Conservation (phyloP, 148 eudicot genomes). For the Cornus controversa region DNA sequence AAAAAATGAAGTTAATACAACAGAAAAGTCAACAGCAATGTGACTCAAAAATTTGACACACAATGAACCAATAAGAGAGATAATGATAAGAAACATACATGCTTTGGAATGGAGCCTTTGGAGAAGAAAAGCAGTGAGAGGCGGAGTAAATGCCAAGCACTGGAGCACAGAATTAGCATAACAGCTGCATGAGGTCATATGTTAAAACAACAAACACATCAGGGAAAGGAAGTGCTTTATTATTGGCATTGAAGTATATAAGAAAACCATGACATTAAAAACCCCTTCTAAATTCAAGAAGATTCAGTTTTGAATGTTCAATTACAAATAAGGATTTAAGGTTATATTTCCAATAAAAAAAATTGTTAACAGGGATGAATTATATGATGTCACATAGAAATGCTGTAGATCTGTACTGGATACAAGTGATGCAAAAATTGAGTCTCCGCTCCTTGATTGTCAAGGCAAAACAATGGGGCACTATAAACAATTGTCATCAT, state of each 20-base stretch:
- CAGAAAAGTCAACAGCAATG: not conserved
- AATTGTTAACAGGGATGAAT: not conserved
- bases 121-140: conserved; percentile 81
- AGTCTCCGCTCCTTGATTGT: not conserved
- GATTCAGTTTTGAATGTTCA: not conserved
- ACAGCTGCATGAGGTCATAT: conserved; percentile 51
- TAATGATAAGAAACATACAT: conserved; percentile 48
- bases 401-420: not conserved
- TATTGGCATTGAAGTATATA: not conserved
- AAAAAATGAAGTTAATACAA: conserved; percentile 6
- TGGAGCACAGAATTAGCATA: conserved; percentile 88
- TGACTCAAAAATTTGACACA: not conserved
- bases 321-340: not conserved
- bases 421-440: not conserved
- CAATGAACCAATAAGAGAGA: not conserved
- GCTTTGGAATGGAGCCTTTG: conserved; percentile 81
- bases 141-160: conserved; percentile 86
- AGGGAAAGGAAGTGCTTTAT: not conserved
- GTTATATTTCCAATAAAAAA: not conserved
- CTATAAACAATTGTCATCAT: too few species aligned
- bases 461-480: not conserved
- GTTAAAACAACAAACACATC: not conserved
- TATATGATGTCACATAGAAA: not conserved
- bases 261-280: not conserved
- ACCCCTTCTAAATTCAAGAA: not conserved